A percentile compares a stretch with the other conserved stretches of the same genome.
phyloP scores from a whole-genome alignment of 495 filamentous ascomycete genomes.

The Entonaema liquescens region DNA sequence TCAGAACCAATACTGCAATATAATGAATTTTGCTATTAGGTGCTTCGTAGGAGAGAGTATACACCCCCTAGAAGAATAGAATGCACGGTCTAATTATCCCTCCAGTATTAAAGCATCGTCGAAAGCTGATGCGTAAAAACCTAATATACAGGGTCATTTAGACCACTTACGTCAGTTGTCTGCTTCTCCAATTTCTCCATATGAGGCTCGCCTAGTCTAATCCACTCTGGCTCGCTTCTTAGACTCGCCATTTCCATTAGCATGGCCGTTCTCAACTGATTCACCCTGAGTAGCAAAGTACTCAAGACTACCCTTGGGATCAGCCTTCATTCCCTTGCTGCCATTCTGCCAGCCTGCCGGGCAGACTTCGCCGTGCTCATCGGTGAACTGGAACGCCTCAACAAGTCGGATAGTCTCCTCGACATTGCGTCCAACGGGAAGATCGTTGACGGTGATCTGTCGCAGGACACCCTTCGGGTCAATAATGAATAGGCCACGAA shows the following conservation, averaged over 20 bases:
- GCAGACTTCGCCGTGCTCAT: conserved; percentile 68
- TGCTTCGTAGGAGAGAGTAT: not conserved
- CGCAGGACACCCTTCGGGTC: conserved; percentile 64
- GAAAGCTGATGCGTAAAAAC: conserved; percentile 8
- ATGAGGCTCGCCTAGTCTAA: conserved; percentile 4
- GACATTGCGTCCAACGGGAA: conserved; percentile 65
- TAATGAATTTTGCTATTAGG: not conserved
- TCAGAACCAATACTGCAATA: not conserved
- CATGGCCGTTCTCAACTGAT: conserved; percentile 25
- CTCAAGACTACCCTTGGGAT: conserved; percentile 56
- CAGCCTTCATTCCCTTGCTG: conserved; percentile 61
- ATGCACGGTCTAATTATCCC: conserved; percentile 10
- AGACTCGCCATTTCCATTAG: conserved; percentile 43
- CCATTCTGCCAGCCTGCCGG: conserved; percentile 66
- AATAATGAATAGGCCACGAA: conserved; percentile 68
- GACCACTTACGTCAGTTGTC: conserved; percentile 25
- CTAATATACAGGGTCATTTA: conserved; percentile 19
- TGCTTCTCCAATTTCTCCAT: conserved; percentile 16
- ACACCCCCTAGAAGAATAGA: not conserved
- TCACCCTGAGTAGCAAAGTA: conserved; percentile 50
- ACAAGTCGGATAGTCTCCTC: conserved; percentile 66
- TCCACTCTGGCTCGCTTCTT: conserved; percentile 40
- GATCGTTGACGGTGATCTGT: conserved; percentile 68
- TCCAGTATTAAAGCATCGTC: conserved; percentile 25
- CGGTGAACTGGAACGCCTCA: conserved; percentile 68